phyloP scores from a whole-genome alignment of 495 filamentous ascomycete genomes.

The Amphirosellinia nigrospora region DNA sequence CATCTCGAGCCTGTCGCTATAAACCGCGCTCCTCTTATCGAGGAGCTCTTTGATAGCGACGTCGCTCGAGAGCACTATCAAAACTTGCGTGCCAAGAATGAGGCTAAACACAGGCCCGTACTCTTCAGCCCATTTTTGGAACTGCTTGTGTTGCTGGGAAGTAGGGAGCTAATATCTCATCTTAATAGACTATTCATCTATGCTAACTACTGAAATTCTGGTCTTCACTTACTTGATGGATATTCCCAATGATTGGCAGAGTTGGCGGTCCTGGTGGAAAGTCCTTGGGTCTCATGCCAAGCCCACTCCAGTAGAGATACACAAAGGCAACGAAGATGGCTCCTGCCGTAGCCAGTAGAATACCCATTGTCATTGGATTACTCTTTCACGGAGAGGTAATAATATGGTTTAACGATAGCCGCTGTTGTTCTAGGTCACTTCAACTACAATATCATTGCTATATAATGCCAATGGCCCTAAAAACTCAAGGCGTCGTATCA shows the following conservation, averaged over 20 bases:
- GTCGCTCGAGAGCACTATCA: constrained; percentile 3
- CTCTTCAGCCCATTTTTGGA: constrained; percentile 9
- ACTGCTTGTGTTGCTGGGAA: not conserved
- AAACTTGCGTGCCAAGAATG: not conserved
- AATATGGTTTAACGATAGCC: not conserved
- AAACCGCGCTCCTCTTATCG: not conserved
- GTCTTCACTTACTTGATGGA: not conserved
- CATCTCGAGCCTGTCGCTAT: not conserved
- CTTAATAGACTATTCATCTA: not conserved
- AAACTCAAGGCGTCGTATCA: not conserved
- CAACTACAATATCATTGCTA: not conserved
- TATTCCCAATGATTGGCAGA: not conserved
- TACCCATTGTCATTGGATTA: not conserved
- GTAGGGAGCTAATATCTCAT: not conserved
- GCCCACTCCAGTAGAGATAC: not conserved
- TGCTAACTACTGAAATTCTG: not conserved
- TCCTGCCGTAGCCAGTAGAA: not conserved
- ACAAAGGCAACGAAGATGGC: not conserved
- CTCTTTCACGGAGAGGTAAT: not conserved
- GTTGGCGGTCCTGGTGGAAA: not conserved
- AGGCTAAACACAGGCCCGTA: constrained; percentile 4
- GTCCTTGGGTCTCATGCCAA: not conserved
- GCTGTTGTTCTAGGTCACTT: not conserved
- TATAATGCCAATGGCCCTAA: not conserved
- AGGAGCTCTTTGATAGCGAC: constrained; percentile 1